Conservation (phyloP, 2,329 filamentous ascomycete species). For the Neurospora sp. region DNA sequence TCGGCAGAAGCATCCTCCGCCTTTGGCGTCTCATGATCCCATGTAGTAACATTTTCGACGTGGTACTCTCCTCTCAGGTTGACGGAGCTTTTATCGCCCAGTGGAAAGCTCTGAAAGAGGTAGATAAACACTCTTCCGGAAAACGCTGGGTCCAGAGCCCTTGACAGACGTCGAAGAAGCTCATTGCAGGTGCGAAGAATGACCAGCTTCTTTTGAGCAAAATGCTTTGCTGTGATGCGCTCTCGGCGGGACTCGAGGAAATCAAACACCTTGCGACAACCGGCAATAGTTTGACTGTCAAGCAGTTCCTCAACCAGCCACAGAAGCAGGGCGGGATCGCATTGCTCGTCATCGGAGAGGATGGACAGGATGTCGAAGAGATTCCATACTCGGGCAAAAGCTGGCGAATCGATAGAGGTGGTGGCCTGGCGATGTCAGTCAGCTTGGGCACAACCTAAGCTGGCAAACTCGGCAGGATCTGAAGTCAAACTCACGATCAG, state of each 20-base stretch:
- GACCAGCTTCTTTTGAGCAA: conserved; percentile 74
- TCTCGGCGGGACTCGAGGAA: conserved; percentile 91
- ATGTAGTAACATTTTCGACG: conserved; percentile 84
- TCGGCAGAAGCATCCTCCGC: conserved; percentile 27
- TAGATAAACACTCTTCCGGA: conserved; percentile 98
- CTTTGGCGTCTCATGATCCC: conserved; percentile 46
- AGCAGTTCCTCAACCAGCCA: conserved; percentile 91
- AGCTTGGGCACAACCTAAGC: conserved; percentile 24
- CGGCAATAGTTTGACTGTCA: conserved; percentile 89
- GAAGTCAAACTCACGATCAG: conserved; percentile 52
- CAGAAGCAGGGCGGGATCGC: conserved; percentile 72
- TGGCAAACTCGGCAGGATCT: conserved; percentile 8
- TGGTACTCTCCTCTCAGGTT: conserved; percentile 96
- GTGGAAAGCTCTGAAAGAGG: conserved; percentile 92
- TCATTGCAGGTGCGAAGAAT: conserved; percentile 95
- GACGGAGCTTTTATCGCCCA: conserved; percentile 94
- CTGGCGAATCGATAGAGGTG: conserved; percentile 64
- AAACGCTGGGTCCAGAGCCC: conserved; percentile 93
- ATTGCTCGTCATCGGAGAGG: conserved; percentile 70
- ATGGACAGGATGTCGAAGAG: conserved; percentile 85
- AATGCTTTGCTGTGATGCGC: conserved; percentile 69
- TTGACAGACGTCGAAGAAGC: conserved; percentile 81
- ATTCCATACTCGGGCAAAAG: conserved; percentile 84
- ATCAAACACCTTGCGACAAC: conserved; percentile 85
- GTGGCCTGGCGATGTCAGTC: conserved; percentile 43